Conservation (phyloP, 1,139 yeast species). For the Pichia terricola region DNA sequence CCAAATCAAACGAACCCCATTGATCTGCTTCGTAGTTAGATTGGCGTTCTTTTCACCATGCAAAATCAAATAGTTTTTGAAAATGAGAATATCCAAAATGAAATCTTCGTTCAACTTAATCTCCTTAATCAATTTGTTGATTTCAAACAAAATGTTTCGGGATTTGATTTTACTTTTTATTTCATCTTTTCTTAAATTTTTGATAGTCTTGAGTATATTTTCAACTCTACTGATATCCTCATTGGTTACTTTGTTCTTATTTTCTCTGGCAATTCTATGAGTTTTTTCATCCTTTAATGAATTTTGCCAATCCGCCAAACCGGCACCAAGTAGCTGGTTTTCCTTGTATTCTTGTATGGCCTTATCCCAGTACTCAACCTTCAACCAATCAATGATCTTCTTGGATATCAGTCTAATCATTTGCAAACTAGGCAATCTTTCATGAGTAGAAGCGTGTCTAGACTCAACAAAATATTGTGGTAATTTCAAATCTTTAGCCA, state of each 20-base stretch:
- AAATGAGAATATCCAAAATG: conserved; percentile 13
- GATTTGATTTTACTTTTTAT: conserved; percentile 1
- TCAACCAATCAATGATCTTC: conserved; percentile 69
- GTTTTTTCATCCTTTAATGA: conserved; percentile 24
- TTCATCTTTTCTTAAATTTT: conserved; percentile 35
- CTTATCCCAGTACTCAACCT: conserved; percentile 62
- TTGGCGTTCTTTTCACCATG: conserved; percentile 12
- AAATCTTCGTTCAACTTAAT: conserved; percentile 32
- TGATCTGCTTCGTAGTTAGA: conserved; percentile 17
- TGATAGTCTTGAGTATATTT: conserved; percentile 26
- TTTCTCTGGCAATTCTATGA: conserved; percentile 21
- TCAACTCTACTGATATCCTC: conserved; percentile 6
- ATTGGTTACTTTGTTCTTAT: neutral
- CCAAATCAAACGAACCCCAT: conserved; percentile 24
- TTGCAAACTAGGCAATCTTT: conserved; percentile 61
- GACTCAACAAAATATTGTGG: conserved; percentile 85
- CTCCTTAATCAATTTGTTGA: conserved; percentile 24
- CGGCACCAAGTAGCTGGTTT: neutral
- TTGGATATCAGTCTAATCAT: conserved; percentile 49
- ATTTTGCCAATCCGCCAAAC: conserved; percentile 12
- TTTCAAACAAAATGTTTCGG: neutral
- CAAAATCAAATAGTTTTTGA: conserved; percentile 19
- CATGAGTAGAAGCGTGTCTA: conserved; percentile 90
- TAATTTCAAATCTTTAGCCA: conserved; percentile 61
- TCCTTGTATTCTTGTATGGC: conserved; percentile 21